Evolutionary conservation across 352 stramenopile species (phyloP).

Genomic region (Phytopythium kandeliae): DNA sequence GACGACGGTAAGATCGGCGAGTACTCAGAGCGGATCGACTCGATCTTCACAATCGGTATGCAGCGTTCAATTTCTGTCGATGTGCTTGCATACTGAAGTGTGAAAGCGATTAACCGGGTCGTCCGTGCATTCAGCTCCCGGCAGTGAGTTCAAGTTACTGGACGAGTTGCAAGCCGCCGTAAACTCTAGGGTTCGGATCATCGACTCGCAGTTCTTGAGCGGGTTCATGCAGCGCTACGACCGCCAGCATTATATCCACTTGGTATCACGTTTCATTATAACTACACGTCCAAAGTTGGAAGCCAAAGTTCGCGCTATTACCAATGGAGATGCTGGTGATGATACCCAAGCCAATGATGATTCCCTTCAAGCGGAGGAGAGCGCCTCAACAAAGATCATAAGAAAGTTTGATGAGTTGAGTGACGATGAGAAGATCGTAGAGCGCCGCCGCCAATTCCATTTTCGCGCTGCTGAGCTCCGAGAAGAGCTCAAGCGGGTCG

Average conservation of each 20-base stretch:
- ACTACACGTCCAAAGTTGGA: conserved; percentile 42
- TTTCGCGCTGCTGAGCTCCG: conserved; percentile 64
- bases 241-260: conserved; percentile 53
- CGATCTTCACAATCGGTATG: conserved; percentile 65
- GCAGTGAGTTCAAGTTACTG: conserved; percentile 60
- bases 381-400: conserved; percentile 1
- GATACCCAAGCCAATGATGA: neutral
- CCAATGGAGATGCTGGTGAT: conserved; percentile 12
- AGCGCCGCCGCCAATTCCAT: conserved; percentile 67
- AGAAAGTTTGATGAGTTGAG: conserved; percentile 47
- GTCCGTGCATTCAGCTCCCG: conserved; percentile 24
- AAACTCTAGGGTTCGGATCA: conserved; percentile 51
- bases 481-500: conserved; percentile 41
- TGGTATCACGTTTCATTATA: conserved; percentile 65
- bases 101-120: conserved; percentile 5
- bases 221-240: conserved; percentile 82
- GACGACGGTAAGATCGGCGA: conserved; percentile 41
- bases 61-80: neutral
- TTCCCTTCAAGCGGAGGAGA: conserved; percentile 1
- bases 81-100: neutral
- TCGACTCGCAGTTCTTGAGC: conserved; percentile 77
- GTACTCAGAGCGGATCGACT: conserved; percentile 36
- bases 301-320: conserved; percentile 42
- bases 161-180: conserved; percentile 80
- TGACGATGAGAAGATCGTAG: conserved; percentile 38